phyloP scores from a whole-genome alignment of 208 protist genomes.

The Acanthamoeba culbertsoni region DNA sequence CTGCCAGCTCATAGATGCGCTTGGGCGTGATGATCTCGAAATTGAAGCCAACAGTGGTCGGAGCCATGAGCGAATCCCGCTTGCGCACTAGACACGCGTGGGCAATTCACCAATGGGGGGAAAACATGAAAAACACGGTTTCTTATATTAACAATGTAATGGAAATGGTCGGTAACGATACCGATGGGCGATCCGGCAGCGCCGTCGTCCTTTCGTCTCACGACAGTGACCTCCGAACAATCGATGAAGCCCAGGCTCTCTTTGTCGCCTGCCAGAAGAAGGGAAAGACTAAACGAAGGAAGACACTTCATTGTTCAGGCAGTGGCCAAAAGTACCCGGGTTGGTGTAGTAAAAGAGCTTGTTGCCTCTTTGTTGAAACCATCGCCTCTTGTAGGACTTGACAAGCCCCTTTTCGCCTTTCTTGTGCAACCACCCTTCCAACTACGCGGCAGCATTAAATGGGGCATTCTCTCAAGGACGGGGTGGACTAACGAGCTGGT shows the following conservation, averaged over 20 bases:
- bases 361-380: slow-evolving; percentile 40
- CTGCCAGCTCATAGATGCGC: not conserved
- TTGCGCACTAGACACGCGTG: not conserved
- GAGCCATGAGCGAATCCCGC: not conserved
- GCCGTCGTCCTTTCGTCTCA: not conserved
- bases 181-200: not conserved
- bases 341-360: slow-evolving; percentile 27
- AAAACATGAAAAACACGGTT: not conserved
- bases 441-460: not conserved
- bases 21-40: slow-evolving; percentile 41
- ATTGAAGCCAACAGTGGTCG: not conserved
- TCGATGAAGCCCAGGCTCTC: not conserved
- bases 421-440: slow-evolving; percentile 42
- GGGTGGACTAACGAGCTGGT: not conserved
- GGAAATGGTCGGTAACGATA: not conserved
- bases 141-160: not conserved
- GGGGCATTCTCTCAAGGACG: too few species aligned
- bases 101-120: not conserved
- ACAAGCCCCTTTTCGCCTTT: slow-evolving; percentile 58
- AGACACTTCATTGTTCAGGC: not conserved
- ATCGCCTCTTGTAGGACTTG: slow-evolving; percentile 16
- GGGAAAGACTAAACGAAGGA: not conserved
- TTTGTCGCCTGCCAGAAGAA: not conserved
- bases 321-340: not conserved
- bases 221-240: not conserved